phyloP scores from a whole-genome alignment of 2,329 filamentous ascomycete species.

The Arthrobotrys iridis region DNA sequence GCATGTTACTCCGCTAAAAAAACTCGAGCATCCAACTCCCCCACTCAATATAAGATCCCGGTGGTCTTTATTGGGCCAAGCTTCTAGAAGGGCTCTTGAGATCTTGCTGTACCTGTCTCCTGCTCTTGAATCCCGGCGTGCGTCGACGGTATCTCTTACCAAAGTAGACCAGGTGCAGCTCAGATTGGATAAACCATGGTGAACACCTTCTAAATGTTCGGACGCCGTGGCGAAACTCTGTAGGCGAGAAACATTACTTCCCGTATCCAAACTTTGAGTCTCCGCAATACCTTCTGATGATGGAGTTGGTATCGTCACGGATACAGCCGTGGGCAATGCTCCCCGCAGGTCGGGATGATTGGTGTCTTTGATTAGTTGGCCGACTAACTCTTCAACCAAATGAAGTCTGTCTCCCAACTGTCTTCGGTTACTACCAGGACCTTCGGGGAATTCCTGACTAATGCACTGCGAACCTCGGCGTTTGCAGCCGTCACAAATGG shows the following conservation, averaged over 20 bases:
- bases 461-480: slow-evolving; percentile 64
- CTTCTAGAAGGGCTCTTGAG: slow-evolving; percentile 60
- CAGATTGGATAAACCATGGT: background rate
- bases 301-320: slow-evolving; percentile 18
- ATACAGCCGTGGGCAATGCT: background rate
- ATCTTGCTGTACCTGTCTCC: slow-evolving; percentile 56
- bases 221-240: background rate
- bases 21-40: slow-evolving; percentile 59
- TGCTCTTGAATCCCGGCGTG: slow-evolving; percentile 4
- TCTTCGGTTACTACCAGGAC: slow-evolving; percentile 59
- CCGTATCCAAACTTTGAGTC: background rate
- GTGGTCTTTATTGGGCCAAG: slow-evolving; percentile 62
- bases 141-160: background rate
- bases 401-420: slow-evolving; percentile 64
- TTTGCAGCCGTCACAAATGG: slow-evolving; percentile 65
- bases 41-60: slow-evolving; percentile 54
- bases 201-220: background rate
- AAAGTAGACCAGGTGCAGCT: background rate
- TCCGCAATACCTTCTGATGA: slow-evolving; percentile 10
- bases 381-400: slow-evolving; percentile 65
- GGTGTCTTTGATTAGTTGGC: slow-evolving; percentile 63
- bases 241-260: background rate
- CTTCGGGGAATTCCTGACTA: slow-evolving; percentile 65
- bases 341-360: slow-evolving; percentile 24
- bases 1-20: slow-evolving; percentile 62